Evolutionary conservation across 192 early-diverging fungal species (phyloP).

Genomic region (Podila horticola): DNA sequence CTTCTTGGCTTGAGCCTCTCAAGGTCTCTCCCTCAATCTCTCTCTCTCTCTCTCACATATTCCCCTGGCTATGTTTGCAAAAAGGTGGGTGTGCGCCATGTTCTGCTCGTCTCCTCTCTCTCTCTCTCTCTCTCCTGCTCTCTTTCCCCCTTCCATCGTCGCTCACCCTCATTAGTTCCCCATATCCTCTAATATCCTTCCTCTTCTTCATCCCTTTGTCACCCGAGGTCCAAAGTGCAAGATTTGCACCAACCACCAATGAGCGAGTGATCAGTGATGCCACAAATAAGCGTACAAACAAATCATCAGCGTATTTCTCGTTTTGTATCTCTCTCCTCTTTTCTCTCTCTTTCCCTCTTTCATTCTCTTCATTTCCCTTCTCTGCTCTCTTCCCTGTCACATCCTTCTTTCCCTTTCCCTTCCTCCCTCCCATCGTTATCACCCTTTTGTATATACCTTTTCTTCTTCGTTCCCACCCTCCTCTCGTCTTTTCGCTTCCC

Average conservation of each 20-base stretch:
- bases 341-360: background rate
- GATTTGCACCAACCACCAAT: background rate
- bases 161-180: background rate
- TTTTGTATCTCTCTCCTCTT: conserved; percentile 1
- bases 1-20: too few species aligned
- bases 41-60: too few species aligned
- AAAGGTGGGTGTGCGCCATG: too few species aligned
- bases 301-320: conserved; percentile 8
- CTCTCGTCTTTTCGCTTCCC: background rate
- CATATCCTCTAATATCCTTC: background rate
- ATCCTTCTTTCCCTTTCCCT: background rate
- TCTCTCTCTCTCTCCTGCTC: background rate
- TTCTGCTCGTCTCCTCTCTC: background rate
- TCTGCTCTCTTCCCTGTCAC: background rate
- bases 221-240: too few species aligned
- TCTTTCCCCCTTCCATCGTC: background rate
- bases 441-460: background rate
- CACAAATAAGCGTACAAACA: background rate
- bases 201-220: background rate
- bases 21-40: too few species aligned
- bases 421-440: background rate
- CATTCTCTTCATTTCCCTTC: background rate
- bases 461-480: background rate
- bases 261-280: background rate
- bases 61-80: too few species aligned